Base-by-base conservation (phyloP, 805 yeast species). In the Tetrapisispora phaffii region DNA sequence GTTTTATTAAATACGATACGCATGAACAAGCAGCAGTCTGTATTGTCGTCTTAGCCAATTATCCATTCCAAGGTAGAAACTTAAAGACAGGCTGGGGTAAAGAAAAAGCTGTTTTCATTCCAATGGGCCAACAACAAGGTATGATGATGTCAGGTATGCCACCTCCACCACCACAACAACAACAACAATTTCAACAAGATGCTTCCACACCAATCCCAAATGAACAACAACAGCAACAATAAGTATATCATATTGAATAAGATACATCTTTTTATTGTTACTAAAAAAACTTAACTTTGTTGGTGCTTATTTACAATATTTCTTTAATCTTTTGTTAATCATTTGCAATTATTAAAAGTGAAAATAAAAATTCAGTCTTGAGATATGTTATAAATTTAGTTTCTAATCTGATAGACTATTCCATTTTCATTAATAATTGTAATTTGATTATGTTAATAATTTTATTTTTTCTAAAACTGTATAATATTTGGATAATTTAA, bases 1-100 rank as follows among this genome's bases (percentile, higher is more conserved):
- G 95, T 10, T 88, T 87, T 69, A 90, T 85, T 50, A 82, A 82
- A 63, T 86, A 80, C 59, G 95, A 84, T 57, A 73, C 85, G 36
- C 96, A 87, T 63, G 95, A 87, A 56, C 72, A 86, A 48, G 96
- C 96, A 5, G 94, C 95, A 2, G 69, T 85, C 57, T 94, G 95
- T 40, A 86, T 87, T 57, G 82, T 82, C 28, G 90, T 84, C 57
- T 69, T 88, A 51, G 93, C 95, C 0, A 63, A 64, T 50, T 75
- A 79, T 54, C 72, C 72, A 42, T 66, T 86, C 53, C 80, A 82
- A 58, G 95, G 95, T 20, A 74, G 95, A 59, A 80, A 83, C 20
- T 65, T 86, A 59, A 82, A 80, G 59, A 79, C 87, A 54, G 89
- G 94, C 29, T 88, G 96, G 96, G 96, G 95, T 44, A 84, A 80